phyloP scores from a whole-genome alignment of 371 early-diverging fungal genomes.

The Funneliformis caledonium region DNA sequence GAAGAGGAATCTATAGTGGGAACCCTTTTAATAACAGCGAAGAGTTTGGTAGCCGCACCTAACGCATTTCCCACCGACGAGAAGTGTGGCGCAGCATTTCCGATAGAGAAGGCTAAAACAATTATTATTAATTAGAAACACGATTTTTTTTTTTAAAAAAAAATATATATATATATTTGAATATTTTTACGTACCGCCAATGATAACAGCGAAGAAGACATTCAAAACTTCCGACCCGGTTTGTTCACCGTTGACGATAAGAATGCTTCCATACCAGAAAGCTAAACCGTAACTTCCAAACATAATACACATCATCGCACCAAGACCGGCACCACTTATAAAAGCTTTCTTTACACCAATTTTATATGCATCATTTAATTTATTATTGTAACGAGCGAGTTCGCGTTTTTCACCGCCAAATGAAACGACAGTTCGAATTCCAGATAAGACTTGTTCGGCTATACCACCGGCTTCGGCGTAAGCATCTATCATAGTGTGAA shows the following conservation, averaged over 20 bases:
- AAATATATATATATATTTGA: neutral
- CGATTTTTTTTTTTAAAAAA: neutral
- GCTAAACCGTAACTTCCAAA: slow-evolving; percentile 70
- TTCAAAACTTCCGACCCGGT: slow-evolving; percentile 51
- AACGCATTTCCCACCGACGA: slow-evolving; percentile 64
- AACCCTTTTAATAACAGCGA: slow-evolving; percentile 73
- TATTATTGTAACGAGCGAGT: slow-evolving; percentile 56
- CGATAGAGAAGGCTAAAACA: slow-evolving; percentile 39
- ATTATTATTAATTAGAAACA: neutral
- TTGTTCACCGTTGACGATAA: slow-evolving; percentile 52
- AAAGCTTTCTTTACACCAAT: slow-evolving; percentile 60
- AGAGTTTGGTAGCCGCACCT: slow-evolving; percentile 70
- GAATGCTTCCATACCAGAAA: slow-evolving; percentile 69
- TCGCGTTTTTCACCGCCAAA: slow-evolving; percentile 82
- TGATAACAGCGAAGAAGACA: slow-evolving; percentile 58
- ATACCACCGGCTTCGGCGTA: slow-evolving; percentile 77
- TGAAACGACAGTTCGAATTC: slow-evolving; percentile 87
- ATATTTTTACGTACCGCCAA: slow-evolving; percentile 44
- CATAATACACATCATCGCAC: slow-evolving; percentile 46
- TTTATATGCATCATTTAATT: slow-evolving; percentile 59
- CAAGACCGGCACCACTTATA: slow-evolving; percentile 64
- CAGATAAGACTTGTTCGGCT: slow-evolving; percentile 86
- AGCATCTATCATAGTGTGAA: slow-evolving; percentile 40
- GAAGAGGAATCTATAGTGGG: slow-evolving; percentile 66
- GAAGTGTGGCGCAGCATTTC: slow-evolving; percentile 63